phyloP scores from a whole-genome alignment of 129 eudicot species.

The Flaveria sonorensis region DNA sequence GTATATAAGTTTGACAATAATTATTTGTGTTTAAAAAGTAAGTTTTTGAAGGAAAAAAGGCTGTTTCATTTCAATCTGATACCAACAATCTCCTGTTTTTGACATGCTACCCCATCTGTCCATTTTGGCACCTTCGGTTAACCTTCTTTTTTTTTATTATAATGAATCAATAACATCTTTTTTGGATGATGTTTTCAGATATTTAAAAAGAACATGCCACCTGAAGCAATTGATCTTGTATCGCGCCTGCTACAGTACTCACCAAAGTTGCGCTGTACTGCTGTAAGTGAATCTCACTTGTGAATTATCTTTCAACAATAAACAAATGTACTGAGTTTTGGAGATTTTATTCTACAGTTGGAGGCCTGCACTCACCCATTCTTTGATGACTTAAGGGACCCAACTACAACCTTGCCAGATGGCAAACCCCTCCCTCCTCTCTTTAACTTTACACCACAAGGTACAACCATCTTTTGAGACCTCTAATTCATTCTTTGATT shows the following conservation, averaged over 20 bases:
- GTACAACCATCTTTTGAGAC: constrained; percentile 28
- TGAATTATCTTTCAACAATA: not conserved
- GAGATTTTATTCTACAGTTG: constrained; percentile 51
- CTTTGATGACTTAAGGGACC: constrained; percentile 77
- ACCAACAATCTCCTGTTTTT: not conserved
- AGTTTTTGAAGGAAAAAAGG: not conserved
- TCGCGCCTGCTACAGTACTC: constrained; percentile 95
- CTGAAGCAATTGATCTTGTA: constrained; percentile 89
- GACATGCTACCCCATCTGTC: not conserved
- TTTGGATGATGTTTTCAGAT: constrained; percentile 46
- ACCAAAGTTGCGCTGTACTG: constrained; percentile 76
- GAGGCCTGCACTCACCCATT: constrained; percentile 99
- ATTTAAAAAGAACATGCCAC: constrained; percentile 81
- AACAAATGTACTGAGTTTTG: not conserved
- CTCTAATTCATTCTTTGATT: not conserved
- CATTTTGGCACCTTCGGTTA: not conserved
- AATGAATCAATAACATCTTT: constrained; percentile 13
- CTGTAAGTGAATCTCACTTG: constrained; percentile 57
- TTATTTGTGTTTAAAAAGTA: not conserved
- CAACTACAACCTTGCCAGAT: constrained; percentile 76
- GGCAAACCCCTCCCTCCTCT: constrained; percentile 90
- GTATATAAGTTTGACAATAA: not conserved
- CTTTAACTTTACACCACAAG: constrained; percentile 86
- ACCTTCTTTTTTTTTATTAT: not conserved
- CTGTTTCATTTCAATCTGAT: too few species aligned